These are phyloP conservation scores for Teratosphaeria zuluensis DNA, from an alignment of 2,329 filamentous ascomycete species.

Conservation along the genomic window DNA sequence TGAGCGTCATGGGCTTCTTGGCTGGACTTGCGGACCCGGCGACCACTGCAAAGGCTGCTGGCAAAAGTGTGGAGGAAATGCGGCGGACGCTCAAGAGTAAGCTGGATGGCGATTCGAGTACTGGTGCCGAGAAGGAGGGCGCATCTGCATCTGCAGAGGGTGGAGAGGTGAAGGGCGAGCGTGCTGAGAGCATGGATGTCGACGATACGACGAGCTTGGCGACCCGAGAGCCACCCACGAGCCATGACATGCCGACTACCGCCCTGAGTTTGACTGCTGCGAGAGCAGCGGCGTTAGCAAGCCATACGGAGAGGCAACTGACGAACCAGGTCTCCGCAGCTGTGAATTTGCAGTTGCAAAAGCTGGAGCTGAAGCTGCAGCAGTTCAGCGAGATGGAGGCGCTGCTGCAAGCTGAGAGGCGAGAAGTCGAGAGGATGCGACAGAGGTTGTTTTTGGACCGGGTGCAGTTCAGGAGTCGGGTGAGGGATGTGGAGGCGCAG, in stretches of 20 bases:
- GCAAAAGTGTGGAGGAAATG: constrained; percentile 77
- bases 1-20: constrained; percentile 92
- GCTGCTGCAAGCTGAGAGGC: constrained; percentile 80
- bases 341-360: constrained; percentile 88
- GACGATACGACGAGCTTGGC: constrained; percentile 44
- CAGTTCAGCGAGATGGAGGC: constrained; percentile 96
- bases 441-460: constrained; percentile 92
- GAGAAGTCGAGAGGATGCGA: constrained; percentile 81
- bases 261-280: constrained; percentile 80
- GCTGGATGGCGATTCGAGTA: constrained; percentile 52
- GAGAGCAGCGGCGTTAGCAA: constrained; percentile 77
- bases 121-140: constrained; percentile 37
- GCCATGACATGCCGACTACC: constrained; percentile 51
- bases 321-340: constrained; percentile 84
- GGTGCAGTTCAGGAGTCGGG: constrained; percentile 77
- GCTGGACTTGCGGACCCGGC: constrained; percentile 83
- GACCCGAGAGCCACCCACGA: constrained; percentile 35
- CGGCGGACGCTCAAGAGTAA: constrained; percentile 69
- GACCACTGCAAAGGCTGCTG: constrained; percentile 82
- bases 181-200: constrained; percentile 45
- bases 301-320: constrained; percentile 94
- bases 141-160: constrained; percentile 7
- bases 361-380: constrained; percentile 88
- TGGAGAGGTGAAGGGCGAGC: constrained; percentile 44
- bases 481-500: constrained; percentile 67